Percentiles rank a stretch among this genome's conserved stretches.
phyloP scores from a whole-genome alignment of 2,329 filamentous ascomycete genomes.

The Graphiopsis chlorocephala region DNA sequence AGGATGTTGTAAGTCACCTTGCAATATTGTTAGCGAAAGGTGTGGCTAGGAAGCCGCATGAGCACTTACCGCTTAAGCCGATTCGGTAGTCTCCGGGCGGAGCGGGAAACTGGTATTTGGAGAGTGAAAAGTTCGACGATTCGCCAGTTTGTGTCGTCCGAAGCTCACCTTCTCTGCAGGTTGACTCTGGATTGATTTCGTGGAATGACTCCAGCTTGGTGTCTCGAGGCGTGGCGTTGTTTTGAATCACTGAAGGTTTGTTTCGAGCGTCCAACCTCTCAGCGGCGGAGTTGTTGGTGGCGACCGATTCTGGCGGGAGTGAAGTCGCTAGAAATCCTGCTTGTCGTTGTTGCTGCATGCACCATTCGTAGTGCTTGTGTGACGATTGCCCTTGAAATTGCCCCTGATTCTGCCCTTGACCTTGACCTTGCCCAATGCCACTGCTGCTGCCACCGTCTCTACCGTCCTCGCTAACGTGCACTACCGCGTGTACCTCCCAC shows the following conservation, averaged over 20 bases:
- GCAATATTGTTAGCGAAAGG: neutral
- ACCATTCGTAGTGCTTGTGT: slow-evolving; percentile 8
- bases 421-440: neutral
- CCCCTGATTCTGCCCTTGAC: neutral
- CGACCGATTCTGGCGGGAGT: neutral
- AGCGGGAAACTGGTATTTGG: slow-evolving; percentile 31
- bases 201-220: neutral
- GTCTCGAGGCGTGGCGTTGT: neutral
- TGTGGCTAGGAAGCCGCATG: neutral
- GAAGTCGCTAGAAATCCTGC: neutral
- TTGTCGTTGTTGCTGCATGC: slow-evolving; percentile 1
- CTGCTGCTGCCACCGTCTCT: neutral
- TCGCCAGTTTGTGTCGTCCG: neutral
- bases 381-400: neutral
- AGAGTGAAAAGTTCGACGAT: slow-evolving; percentile 27
- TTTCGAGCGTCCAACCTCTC: neutral
- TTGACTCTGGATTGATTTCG: slow-evolving; percentile 8
- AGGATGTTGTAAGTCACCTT: slow-evolving; percentile 23
- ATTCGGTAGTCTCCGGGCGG: slow-evolving; percentile 29
- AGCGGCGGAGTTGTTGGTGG: neutral
- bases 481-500: slow-evolving; percentile 34
- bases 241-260: neutral
- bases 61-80: slow-evolving; percentile 28
- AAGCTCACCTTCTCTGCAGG: slow-evolving; percentile 9
- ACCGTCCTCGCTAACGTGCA: slow-evolving; percentile 22